phyloP scores from a whole-genome alignment of 2,329 filamentous ascomycete species.

The Aspergillus chevalieri region DNA sequence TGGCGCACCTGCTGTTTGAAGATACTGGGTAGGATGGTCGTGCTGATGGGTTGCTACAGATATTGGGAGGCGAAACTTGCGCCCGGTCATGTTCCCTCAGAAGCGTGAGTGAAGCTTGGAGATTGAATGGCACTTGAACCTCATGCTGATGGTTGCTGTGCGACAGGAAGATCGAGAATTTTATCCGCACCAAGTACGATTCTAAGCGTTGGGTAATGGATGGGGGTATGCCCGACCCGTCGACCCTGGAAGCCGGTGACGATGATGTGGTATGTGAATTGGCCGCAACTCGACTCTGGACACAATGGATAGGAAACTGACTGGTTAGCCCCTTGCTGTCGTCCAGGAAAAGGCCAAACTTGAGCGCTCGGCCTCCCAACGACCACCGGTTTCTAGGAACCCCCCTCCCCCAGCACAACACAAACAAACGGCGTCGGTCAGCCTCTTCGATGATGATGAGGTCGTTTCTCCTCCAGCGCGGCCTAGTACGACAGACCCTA shows the following conservation, averaged over 20 bases:
- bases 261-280: slow-evolving; percentile 61
- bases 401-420: slow-evolving; percentile 39
- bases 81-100: slow-evolving; percentile 82
- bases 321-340: slow-evolving; percentile 54
- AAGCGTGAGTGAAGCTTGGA: slow-evolving; percentile 51
- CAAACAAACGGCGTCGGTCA: slow-evolving; percentile 48
- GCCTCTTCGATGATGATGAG: slow-evolving; percentile 76
- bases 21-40: background rate
- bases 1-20: slow-evolving; percentile 17
- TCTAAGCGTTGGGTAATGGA: slow-evolving; percentile 99
- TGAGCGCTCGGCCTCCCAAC: slow-evolving; percentile 53
- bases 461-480: slow-evolving; percentile 56
- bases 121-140: background rate
- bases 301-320: slow-evolving; percentile 13
- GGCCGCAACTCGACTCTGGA: background rate
- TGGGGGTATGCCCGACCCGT: slow-evolving; percentile 86
- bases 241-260: slow-evolving; percentile 78
- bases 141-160: slow-evolving; percentile 7
- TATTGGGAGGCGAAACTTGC: slow-evolving; percentile 96
- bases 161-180: slow-evolving; percentile 89
- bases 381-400: slow-evolving; percentile 40
- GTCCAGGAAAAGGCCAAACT: slow-evolving; percentile 67
- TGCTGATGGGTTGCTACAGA: slow-evolving; percentile 27
- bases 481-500: slow-evolving; percentile 65
- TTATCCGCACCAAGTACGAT: slow-evolving; percentile 98